Evolutionary conservation across 1,284 basidiomycete genomes (phyloP).

Genomic region (Ustilago cynodontis): DNA sequence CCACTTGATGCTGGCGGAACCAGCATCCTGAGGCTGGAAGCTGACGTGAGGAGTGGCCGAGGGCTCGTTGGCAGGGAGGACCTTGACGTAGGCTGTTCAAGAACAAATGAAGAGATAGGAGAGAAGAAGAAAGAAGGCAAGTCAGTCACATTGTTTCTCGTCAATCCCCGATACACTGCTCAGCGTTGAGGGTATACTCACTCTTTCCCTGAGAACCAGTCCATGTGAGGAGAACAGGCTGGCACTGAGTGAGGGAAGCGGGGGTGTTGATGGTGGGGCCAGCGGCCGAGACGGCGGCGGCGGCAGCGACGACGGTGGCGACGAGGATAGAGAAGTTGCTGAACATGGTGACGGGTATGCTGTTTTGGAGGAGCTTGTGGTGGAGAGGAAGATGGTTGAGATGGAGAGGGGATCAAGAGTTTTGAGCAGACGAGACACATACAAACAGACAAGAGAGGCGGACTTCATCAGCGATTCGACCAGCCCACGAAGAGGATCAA

Average conservation of each 20-base stretch:
- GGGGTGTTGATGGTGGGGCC: slow-evolving; percentile 54
- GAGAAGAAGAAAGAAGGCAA: neutral
- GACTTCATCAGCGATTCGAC: slow-evolving; percentile 2
- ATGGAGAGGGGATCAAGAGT: slow-evolving; percentile 6
- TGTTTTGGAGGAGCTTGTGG: neutral
- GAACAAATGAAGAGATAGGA: neutral
- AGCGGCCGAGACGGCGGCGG: slow-evolving; percentile 27
- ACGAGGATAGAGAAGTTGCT: slow-evolving; percentile 31
- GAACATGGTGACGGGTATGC: slow-evolving; percentile 34
- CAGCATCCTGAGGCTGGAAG: slow-evolving; percentile 33
- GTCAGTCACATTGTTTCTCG: slow-evolving; percentile 7
- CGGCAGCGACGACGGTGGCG: slow-evolving; percentile 33
- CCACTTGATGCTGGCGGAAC: slow-evolving; percentile 33
- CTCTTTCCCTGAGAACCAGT: slow-evolving; percentile 37
- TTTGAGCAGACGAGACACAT: neutral
- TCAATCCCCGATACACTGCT: neutral
- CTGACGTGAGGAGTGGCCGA: slow-evolving; percentile 41
- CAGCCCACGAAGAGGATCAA: neutral
- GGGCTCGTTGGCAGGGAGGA: slow-evolving; percentile 35
- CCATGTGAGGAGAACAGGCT: slow-evolving; percentile 51
- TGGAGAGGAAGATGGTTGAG: slow-evolving; percentile 16
- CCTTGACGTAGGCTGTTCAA: slow-evolving; percentile 32
- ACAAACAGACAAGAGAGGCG: neutral
- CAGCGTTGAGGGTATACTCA: slow-evolving; percentile 14
- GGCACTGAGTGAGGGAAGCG: slow-evolving; percentile 51